Conservation (phyloP, 2,329 filamentous ascomycete species). For the Dothiorella sarmentorum region DNA sequence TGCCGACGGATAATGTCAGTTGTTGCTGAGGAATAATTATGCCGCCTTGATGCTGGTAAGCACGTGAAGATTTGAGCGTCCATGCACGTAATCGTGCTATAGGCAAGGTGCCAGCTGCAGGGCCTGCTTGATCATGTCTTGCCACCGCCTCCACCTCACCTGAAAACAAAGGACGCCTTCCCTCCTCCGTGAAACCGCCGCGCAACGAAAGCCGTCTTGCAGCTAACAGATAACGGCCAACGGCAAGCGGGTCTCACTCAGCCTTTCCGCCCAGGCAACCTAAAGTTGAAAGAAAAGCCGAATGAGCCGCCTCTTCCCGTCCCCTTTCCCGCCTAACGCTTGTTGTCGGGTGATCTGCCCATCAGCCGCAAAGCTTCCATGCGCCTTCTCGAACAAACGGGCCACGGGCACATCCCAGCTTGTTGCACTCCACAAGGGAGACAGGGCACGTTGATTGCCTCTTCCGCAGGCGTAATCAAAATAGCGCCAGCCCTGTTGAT, state of each 20-base stretch:
- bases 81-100: slow-evolving; percentile 7
- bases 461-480: background rate
- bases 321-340: background rate
- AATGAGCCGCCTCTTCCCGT: too few relatives aligned
- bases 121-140: background rate
- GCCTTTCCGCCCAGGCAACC: background rate
- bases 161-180: background rate
- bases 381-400: background rate
- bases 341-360: background rate
- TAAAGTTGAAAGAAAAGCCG: background rate
- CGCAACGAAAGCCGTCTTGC: background rate
- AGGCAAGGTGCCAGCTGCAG: background rate
- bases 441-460: background rate
- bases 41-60: background rate
- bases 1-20: slow-evolving; percentile 2
- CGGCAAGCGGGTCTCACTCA: background rate
- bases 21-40: background rate
- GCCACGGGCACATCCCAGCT: background rate
- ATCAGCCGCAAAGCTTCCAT: slow-evolving; percentile 4
- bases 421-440: background rate
- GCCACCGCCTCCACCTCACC: background rate
- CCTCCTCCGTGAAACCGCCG: background rate
- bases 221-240: background rate
- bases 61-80: background rate
- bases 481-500: slow-evolving; percentile 9